Percentiles rank a stretch among this genome's conserved stretches.
These are phyloP conservation scores for Wickerhamiella vanderwaltii DNA, from an alignment of 805 yeast genomes.

Conservation along the genomic window DNA sequence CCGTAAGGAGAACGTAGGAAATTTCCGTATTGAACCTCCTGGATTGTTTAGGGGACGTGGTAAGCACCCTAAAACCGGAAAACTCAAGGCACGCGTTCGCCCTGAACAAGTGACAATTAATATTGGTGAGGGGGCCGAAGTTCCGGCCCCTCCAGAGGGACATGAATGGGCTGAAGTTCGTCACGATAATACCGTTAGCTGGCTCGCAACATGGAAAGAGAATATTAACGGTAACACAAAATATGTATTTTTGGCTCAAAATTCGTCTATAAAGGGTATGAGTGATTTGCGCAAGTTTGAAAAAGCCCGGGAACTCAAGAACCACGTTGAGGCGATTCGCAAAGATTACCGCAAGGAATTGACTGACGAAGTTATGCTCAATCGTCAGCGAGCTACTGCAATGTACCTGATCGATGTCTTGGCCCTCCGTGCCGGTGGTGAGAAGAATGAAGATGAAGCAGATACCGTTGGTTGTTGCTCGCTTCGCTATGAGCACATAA, in stretches of 20 bases:
- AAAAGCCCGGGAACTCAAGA: conserved; percentile 75
- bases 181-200: conserved; percentile 81
- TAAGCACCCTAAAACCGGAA: conserved; percentile 93
- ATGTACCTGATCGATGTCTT: conserved; percentile 83
- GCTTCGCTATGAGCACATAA: conserved; percentile 76
- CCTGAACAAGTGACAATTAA: conserved; percentile 88
- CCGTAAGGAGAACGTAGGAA: conserved; percentile 82
- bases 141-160: conserved; percentile 79
- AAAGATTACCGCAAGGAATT: conserved; percentile 58
- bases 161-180: conserved; percentile 77
- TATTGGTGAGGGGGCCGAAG: conserved; percentile 53
- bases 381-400: conserved; percentile 87
- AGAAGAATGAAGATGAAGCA: conserved; percentile 93
- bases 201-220: conserved; percentile 98
- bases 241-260: conserved; percentile 85
- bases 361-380: conserved; percentile 65
- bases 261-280: conserved; percentile 80
- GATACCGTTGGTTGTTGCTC: conserved; percentile 98
- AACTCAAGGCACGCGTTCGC: conserved; percentile 66
- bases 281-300: conserved; percentile 87
- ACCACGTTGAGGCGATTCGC: conserved; percentile 61
- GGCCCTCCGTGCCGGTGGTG: conserved; percentile 97
- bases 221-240: conserved; percentile 73
- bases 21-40: conserved; percentile 91
- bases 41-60: conserved; percentile 94